These are phyloP conservation scores for Diaporthe ampelina DNA, from an alignment of 2,329 filamentous ascomycete genomes.

Conservation along the genomic window DNA sequence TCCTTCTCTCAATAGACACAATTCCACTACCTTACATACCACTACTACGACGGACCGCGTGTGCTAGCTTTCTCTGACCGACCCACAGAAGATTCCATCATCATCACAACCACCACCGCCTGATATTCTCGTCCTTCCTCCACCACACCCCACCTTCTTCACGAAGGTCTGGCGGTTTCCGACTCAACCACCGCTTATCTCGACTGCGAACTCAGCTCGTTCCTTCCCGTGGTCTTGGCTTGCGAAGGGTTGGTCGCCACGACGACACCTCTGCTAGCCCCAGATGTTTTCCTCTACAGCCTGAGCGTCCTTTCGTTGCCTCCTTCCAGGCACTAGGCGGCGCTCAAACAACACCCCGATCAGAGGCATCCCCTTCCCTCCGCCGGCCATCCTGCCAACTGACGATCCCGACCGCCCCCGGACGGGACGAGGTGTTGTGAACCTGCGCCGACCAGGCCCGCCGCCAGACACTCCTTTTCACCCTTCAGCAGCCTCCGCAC, in stretches of 20 bases:
- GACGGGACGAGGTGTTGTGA: conserved; percentile 10
- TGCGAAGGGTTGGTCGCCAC: conserved; percentile 33
- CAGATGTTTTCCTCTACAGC: conserved; percentile 30
- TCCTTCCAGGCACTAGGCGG: conserved; percentile 31
- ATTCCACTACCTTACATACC: conserved; percentile 23
- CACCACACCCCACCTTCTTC: conserved; percentile 39
- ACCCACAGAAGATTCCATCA: conserved; percentile 37
- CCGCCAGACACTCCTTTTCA: conserved; percentile 20
- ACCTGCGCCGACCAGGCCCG: not conserved
- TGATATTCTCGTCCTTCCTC: conserved; percentile 20
- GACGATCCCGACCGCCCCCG: not conserved
- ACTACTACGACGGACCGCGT: conserved; percentile 16
- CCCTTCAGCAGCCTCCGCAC: conserved; percentile 18
- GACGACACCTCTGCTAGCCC: conserved; percentile 32
- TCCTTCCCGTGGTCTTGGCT: conserved; percentile 33
- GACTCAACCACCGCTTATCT: not conserved
- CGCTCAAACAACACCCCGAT: conserved; percentile 14
- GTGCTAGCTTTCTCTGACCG: conserved; percentile 30
- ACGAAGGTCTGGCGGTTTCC: conserved; percentile 37
- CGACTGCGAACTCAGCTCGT: conserved; percentile 4
- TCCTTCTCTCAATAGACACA: conserved; percentile 28
- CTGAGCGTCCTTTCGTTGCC: conserved; percentile 33
- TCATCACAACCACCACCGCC: conserved; percentile 31
- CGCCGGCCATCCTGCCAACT: not conserved
- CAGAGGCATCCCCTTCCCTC: not conserved